These are phyloP conservation scores for Solanum dulcamara DNA, from an alignment of 257 asterid genomes.

Conservation along the genomic window DNA sequence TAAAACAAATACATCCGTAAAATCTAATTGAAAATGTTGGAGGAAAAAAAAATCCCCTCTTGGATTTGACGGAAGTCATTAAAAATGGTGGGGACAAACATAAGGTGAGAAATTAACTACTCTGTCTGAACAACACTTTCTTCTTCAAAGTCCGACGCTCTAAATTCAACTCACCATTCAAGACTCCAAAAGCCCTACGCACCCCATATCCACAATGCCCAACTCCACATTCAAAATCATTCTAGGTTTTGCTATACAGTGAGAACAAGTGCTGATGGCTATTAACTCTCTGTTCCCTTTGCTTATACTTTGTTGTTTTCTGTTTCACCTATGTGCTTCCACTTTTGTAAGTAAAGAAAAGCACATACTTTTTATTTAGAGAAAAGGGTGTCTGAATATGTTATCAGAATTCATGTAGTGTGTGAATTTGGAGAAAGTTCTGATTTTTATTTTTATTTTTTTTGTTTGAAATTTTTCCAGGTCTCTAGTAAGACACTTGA, in stretches of 20 bases:
- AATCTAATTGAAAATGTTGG: neutral
- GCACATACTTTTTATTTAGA: neutral
- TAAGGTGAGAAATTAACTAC: neutral
- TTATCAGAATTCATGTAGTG: neutral
- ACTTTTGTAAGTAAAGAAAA: slow-evolving; percentile 22
- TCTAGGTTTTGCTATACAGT: slow-evolving; percentile 9
- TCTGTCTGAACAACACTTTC: neutral
- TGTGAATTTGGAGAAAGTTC: neutral
- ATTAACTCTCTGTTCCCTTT: slow-evolving; percentile 4
- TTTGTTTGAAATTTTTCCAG: neutral
- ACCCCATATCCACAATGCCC: neutral
- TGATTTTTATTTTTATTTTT: neutral
- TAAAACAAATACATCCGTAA: too few species aligned
- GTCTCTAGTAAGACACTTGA: slow-evolving; percentile 20
- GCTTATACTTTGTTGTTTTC: slow-evolving; percentile 19
- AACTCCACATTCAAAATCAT: neutral
- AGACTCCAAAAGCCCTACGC: neutral
- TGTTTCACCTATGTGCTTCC: slow-evolving; percentile 25
- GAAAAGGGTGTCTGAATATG: neutral
- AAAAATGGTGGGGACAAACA: neutral
- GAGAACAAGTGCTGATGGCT: slow-evolving; percentile 17
- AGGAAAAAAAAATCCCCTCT: neutral
- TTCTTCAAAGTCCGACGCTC: neutral
- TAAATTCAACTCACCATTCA: neutral
- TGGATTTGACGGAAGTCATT: neutral